Percentiles rank a stretch among this genome's conserved stretches.
Evolutionary conservation across 352 stramenopile genomes (phyloP).

Genomic region (Phytophthora citrophthora): DNA sequence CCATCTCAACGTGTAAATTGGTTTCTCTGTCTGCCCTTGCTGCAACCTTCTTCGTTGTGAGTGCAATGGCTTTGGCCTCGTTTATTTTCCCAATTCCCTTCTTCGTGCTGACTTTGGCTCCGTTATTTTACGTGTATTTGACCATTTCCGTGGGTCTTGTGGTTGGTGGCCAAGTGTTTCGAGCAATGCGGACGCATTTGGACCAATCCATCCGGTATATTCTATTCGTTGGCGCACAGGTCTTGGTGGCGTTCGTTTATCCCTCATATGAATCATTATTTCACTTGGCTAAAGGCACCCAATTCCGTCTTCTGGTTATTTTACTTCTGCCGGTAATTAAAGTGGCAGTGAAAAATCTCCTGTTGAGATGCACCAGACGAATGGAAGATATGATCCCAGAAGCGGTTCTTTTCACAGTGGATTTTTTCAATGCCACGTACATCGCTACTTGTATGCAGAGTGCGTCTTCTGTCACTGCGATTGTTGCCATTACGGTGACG

Average conservation of each 20-base stretch:
- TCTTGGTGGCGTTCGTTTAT: constrained; percentile 5
- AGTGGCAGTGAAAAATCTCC: constrained; percentile 21
- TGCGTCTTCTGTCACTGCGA: not conserved
- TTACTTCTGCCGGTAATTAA: constrained; percentile 30
- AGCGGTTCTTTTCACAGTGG: constrained; percentile 21
- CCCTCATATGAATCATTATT: constrained; percentile 10
- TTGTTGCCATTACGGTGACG: not conserved
- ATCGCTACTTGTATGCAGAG: constrained; percentile 24
- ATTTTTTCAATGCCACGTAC: constrained; percentile 26
- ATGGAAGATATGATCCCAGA: constrained; percentile 22
- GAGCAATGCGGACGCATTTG: not conserved
- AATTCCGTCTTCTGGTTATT: constrained; percentile 7
- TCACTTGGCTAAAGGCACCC: not conserved
- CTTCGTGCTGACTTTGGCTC: not conserved
- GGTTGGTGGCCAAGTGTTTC: not conserved
- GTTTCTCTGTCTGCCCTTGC: not conserved
- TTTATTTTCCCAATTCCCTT: constrained; percentile 13
- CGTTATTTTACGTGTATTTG: constrained; percentile 2
- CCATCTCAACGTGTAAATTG: not conserved
- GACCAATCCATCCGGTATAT: constrained; percentile 9
- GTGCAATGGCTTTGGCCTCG: not conserved
- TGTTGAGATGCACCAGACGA: constrained; percentile 4
- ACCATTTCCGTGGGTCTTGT: not conserved
- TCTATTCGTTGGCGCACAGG: constrained; percentile 3
- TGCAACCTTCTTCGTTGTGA: not conserved